Conservation (phyloP, 2,329 filamentous ascomycete genomes). For the Penicillium sp. region DNA sequence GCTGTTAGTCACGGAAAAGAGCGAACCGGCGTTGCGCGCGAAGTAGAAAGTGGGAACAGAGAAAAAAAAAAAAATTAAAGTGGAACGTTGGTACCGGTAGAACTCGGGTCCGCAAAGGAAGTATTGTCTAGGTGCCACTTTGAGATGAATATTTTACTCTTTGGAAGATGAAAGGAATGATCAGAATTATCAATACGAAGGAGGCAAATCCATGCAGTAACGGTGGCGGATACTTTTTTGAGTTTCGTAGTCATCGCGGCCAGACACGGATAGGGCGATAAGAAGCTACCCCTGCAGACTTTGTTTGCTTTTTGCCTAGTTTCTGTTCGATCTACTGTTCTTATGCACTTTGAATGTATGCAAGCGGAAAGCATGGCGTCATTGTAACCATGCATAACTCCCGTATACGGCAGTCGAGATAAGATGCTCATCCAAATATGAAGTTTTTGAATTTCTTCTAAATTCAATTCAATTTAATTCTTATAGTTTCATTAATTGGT, state of each 20-base stretch:
- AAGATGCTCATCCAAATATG: neutral
- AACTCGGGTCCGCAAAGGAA: neutral
- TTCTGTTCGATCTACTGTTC: slow-evolving; percentile 1
- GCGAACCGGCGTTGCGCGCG: slow-evolving; percentile 17
- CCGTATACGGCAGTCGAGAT: neutral
- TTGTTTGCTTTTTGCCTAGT: slow-evolving; percentile 13
- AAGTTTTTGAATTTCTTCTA: neutral
- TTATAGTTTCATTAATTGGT: neutral
- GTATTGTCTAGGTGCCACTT: neutral
- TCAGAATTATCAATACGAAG: neutral
- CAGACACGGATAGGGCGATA: slow-evolving; percentile 14
- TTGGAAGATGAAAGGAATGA: neutral
- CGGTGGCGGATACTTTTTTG: slow-evolving; percentile 6
- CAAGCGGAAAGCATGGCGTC: slow-evolving; percentile 17
- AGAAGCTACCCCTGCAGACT: slow-evolving; percentile 26
- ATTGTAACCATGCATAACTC: neutral
- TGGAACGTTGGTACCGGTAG: neutral
- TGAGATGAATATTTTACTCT: neutral
- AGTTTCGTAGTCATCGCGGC: slow-evolving; percentile 6
- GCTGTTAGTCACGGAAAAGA: slow-evolving; percentile 40
- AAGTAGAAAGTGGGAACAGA: neutral
- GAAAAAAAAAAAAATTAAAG: neutral
- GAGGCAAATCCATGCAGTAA: neutral
- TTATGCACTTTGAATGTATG: slow-evolving; percentile 1
- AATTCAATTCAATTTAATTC: neutral